Conservation (phyloP, 169 alveolate species). For the Babesia gibsoni region DNA sequence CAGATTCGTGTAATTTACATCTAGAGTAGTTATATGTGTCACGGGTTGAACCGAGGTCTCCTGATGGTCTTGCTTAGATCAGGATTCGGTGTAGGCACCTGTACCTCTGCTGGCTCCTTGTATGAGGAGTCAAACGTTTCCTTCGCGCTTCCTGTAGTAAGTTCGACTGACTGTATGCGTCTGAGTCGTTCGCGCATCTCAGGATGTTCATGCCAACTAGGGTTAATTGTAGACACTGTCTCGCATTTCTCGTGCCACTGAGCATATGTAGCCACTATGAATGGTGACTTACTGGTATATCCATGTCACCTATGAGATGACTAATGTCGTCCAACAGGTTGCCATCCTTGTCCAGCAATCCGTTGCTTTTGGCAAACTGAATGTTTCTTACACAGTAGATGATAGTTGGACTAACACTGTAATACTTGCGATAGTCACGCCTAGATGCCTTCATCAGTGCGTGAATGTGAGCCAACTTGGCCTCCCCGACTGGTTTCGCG, state of each 20-base stretch:
- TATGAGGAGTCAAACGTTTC: conserved; percentile 13
- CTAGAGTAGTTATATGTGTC: background rate
- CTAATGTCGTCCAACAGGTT: conserved; percentile 45
- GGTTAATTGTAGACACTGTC: conserved; percentile 17
- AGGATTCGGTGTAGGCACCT: conserved; percentile 18
- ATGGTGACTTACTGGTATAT: background rate
- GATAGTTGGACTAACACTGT: conserved; percentile 30
- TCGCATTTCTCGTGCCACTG: conserved; percentile 28
- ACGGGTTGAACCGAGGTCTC: conserved; percentile 44
- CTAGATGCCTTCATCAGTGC: conserved; percentile 67
- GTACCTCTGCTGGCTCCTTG: conserved; percentile 11
- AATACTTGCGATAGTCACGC: conserved; percentile 70
- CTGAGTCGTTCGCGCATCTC: conserved; percentile 27
- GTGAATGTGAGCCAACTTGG: conserved; percentile 59
- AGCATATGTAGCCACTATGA: background rate
- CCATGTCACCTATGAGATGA: background rate
- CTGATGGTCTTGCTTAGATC: conserved; percentile 7
- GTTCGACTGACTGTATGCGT: conserved; percentile 14
- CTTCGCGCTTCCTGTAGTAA: background rate
- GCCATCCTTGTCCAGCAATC: conserved; percentile 68
- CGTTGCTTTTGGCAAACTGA: conserved; percentile 65
- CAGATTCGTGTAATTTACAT: background rate
- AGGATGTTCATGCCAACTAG: conserved; percentile 15
- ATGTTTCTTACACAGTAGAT: background rate
- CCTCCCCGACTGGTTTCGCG: conserved; percentile 82